Percentiles rank a stretch among this genome's conserved stretches.
Conservation (phyloP, 345 rosid species). For the Theobroma cacao region DNA sequence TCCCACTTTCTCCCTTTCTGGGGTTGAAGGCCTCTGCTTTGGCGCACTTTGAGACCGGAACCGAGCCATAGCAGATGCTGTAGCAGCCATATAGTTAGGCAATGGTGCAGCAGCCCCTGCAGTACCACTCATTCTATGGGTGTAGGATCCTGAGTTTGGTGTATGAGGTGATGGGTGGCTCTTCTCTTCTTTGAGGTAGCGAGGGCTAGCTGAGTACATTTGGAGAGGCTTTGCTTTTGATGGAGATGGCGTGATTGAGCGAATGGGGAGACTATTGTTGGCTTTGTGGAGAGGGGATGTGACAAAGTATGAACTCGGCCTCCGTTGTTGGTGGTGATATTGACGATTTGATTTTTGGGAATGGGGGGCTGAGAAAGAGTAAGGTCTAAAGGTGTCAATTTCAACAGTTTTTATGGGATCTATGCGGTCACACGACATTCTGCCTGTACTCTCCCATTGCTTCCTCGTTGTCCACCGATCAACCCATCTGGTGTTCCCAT, state of each 20-base stretch:
- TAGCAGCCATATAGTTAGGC: slow-evolving; percentile 83
- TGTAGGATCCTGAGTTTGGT: slow-evolving; percentile 14
- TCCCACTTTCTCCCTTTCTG: slow-evolving; percentile 32
- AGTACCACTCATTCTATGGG: not conserved
- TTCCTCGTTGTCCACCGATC: slow-evolving; percentile 34
- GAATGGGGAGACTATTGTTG: slow-evolving; percentile 1
- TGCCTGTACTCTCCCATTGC: slow-evolving; percentile 29
- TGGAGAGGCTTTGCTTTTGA: slow-evolving; percentile 28
- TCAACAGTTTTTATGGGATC: slow-evolving; percentile 72
- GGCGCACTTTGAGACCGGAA: slow-evolving; percentile 68
- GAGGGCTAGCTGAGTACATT: slow-evolving; percentile 47
- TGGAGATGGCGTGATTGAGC: slow-evolving; percentile 21
- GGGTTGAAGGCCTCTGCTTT: slow-evolving; percentile 50
- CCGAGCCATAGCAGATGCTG: slow-evolving; percentile 65
- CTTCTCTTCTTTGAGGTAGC: slow-evolving; percentile 35
- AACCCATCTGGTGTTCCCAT: slow-evolving; percentile 31
- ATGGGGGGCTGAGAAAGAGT: slow-evolving; percentile 26
- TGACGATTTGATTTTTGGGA: slow-evolving; percentile 29
- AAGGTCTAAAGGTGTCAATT: slow-evolving; percentile 51
- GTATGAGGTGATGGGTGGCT: slow-evolving; percentile 28
- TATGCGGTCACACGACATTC: slow-evolving; percentile 56
- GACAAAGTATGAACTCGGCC: slow-evolving; percentile 25
- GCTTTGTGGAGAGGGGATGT: slow-evolving; percentile 27
- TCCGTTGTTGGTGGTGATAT: slow-evolving; percentile 25
- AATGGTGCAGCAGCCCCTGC: slow-evolving; percentile 1